A percentile compares a stretch with the other conserved stretches of the same genome.
Conservation (phyloP, 169 alveolate genomes). For the Plasmodium malariae region DNA sequence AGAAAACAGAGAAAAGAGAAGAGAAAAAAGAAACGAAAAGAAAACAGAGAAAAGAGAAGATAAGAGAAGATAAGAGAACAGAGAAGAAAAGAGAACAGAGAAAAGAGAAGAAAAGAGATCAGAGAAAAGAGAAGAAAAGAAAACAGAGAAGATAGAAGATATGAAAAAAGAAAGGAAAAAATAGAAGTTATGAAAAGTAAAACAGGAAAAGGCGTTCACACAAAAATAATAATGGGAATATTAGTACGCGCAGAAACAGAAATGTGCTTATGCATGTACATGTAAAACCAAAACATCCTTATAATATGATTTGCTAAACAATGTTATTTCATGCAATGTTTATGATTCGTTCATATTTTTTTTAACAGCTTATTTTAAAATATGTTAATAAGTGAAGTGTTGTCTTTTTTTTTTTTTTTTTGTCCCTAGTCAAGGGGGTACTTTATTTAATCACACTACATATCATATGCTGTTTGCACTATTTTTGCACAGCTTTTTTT, state of each 20-base stretch:
- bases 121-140: not conserved
- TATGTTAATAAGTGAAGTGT: not conserved
- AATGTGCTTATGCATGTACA: conserved; percentile 15
- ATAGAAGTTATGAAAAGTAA: no score
- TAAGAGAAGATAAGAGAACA: not conserved
- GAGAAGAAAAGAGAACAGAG: not conserved
- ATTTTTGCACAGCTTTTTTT: no score
- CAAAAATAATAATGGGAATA: no score
- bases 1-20: no score
- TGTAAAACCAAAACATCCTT: conserved; percentile 11
- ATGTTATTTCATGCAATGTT: conserved; percentile 7
- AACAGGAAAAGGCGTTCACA: no score
- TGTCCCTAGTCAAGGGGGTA: no score
- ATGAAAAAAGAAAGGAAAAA: no score
- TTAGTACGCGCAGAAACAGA: no score
- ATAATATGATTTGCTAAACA: not conserved
- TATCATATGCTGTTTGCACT: no score
- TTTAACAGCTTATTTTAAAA: conserved; percentile 11
- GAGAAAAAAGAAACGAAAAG: no score
- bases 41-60: no score
- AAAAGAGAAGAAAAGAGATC: not conserved
- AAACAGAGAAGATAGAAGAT: not conserved
- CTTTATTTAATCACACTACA: no score
- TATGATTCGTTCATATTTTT: not conserved
- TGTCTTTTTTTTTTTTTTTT: conserved; percentile 42